A percentile compares a stretch with the other conserved stretches of the same genome.
Conservation (phyloP, 2,329 filamentous ascomycete genomes). For the Colletotrichum cordylinicola region DNA sequence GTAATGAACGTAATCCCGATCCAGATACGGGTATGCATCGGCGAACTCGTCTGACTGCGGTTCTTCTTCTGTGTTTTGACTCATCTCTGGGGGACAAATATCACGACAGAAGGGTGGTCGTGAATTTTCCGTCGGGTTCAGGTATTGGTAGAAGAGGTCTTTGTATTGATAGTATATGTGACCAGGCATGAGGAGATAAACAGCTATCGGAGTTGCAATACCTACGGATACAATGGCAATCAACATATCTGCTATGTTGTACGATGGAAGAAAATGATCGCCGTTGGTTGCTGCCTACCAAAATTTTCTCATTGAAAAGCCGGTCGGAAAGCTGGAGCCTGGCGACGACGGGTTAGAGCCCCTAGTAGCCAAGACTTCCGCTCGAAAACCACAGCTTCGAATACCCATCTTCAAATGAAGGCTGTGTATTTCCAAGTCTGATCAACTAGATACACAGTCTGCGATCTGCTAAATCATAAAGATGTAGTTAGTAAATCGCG, state of each 20-base stretch:
- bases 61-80: neutral
- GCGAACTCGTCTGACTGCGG: neutral
- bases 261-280: neutral
- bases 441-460: neutral
- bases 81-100: neutral
- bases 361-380: neutral
- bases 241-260: neutral
- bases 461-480: neutral
- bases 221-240: neutral
- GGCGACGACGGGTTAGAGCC: neutral
- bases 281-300: neutral
- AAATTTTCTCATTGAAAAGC: neutral
- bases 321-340: neutral
- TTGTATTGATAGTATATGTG: neutral
- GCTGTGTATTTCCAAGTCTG: neutral
- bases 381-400: too few relatives aligned
- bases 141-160: neutral
- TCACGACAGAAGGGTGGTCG: neutral
- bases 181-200: neutral
- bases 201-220: neutral
- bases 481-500: neutral
- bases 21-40: neutral
- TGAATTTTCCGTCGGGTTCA: neutral
- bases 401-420: neutral
- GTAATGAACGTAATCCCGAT: neutral